Percentiles rank a stretch among this genome's conserved stretches.
These are phyloP conservation scores for Fusarium beomiforme DNA, from an alignment of 2,329 filamentous ascomycete species.

Conservation along the genomic window DNA sequence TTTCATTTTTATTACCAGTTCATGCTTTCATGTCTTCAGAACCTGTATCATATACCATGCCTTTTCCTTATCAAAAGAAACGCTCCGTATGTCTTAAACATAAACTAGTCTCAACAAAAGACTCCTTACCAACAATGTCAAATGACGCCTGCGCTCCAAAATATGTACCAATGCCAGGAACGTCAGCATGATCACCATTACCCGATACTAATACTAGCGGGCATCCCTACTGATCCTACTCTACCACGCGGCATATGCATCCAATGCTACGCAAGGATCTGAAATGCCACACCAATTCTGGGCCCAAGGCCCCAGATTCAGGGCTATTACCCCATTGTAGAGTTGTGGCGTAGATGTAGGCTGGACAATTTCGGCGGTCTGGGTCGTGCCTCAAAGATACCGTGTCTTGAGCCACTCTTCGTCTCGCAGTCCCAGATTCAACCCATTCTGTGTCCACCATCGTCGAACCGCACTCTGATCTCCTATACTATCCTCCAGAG, in stretches of 20 bases:
- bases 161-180: slow-evolving; percentile 28
- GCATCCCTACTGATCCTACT: slow-evolving; percentile 16
- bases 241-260: slow-evolving; percentile 17
- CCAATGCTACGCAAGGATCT: background rate
- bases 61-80: slow-evolving; percentile 12
- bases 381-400: slow-evolving; percentile 61
- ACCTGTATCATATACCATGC: background rate
- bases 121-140: slow-evolving; percentile 12
- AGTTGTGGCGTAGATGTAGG: background rate
- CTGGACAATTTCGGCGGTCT: background rate
- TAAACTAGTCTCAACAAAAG: slow-evolving; percentile 27
- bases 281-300: slow-evolving; percentile 7
- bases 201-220: slow-evolving; percentile 17
- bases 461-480: slow-evolving; percentile 77
- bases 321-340: slow-evolving; percentile 7
- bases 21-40: background rate
- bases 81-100: slow-evolving; percentile 13
- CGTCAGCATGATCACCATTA: slow-evolving; percentile 27
- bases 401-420: slow-evolving; percentile 91
- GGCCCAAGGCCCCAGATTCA: slow-evolving; percentile 11
- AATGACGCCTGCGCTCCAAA: slow-evolving; percentile 30
- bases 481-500: slow-evolving; percentile 84
- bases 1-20: background rate
- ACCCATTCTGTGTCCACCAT: slow-evolving; percentile 89
- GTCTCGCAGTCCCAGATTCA: slow-evolving; percentile 83